A percentile compares a stretch with the other conserved stretches of the same genome.
phyloP scores from a whole-genome alignment of 352 stramenopile genomes.

The Globisporangium echinulatum region DNA sequence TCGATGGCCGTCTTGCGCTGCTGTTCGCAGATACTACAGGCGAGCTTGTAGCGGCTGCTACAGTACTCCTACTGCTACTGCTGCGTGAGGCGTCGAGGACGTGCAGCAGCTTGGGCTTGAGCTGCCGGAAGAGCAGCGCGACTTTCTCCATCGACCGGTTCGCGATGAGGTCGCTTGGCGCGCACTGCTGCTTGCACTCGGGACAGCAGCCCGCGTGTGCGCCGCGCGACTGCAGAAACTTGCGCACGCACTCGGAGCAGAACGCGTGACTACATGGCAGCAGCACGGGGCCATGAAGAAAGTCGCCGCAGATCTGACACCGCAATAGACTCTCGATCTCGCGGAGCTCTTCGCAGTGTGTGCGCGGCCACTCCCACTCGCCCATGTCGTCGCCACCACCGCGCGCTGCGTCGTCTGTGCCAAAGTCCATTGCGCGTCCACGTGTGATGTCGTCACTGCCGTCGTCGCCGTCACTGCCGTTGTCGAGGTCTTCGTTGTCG shows the following conservation, averaged over 20 bases:
- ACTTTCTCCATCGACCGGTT: constrained; percentile 76
- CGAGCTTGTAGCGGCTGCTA: not conserved
- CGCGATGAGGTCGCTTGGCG: constrained; percentile 46
- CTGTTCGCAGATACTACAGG: not conserved
- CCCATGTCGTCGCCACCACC: constrained; percentile 23
- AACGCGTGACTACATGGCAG: constrained; percentile 78
- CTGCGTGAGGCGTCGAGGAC: constrained; percentile 17
- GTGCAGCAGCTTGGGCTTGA: constrained; percentile 62
- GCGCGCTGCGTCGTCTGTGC: constrained; percentile 1
- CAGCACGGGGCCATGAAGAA: constrained; percentile 75
- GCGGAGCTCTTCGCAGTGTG: constrained; percentile 41
- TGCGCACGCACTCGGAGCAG: constrained; percentile 78
- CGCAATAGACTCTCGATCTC: constrained; percentile 72
- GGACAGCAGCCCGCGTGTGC: constrained; percentile 68
- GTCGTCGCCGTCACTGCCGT: not conserved
- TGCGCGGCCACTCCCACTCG: constrained; percentile 73
- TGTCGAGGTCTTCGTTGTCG: too few species aligned
- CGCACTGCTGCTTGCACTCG: constrained; percentile 70
- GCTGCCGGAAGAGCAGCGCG: constrained; percentile 51
- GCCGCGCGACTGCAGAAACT: constrained; percentile 66
- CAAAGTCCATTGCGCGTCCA: constrained; percentile 8
- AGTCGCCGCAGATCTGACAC: constrained; percentile 81
- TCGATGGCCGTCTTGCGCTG: constrained; percentile 1
- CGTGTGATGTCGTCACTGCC: not conserved
- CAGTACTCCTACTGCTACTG: too few species aligned